Base-by-base conservation (phyloP, 345 rosid genomes). In the Rhodomyrtus tomentosa region DNA sequence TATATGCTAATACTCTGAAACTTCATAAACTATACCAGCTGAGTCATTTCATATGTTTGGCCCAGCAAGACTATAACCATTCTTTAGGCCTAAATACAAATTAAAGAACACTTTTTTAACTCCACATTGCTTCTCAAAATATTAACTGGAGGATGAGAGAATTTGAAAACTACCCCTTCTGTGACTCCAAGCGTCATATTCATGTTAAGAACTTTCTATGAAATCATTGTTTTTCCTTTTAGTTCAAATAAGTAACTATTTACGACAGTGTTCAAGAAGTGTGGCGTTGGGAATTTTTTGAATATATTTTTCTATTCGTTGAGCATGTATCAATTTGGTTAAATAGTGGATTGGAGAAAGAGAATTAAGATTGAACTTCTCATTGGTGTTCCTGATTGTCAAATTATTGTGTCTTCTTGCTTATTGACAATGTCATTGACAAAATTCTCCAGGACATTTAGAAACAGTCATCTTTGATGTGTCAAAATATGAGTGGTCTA, bases 381-480 rank as follows among this genome's bases (percentile, higher is more conserved):
- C 73, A 81, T 51, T 79, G 82, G 45, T 16, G 55, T 59, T 27
- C 29, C 49, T 55, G 38, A 72, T 76, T 54, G 38, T 81, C 27
- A 59, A 32, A 21, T 62, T 83, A 10, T 49, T 32, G 5, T 82
- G n/a, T 29, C 50, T 50, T 42, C 84, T 55, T 50, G 32, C 53
- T 58, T 42, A 52, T 52, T 20, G 25, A 68, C 45, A 3, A 36
- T 68, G 25, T 68, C 40, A 22, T 72, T 82, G 29, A 58, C 62
- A 7, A 45, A 38, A 85, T 50, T 86, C 84, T 85, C 42, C 94
- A 97, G 99, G 99, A 87, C 98, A 95, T 81, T 83, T 94, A 14
- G 99, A 97, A 87, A 97, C 99, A 76, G 87, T 95, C 87, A 87
- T 97, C 83, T 95, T 90, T 62, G 99, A 97, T 88, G 87, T 95